Conservation (phyloP, 2,329 filamentous ascomycete genomes). For the Sclerotinia borealis region DNA sequence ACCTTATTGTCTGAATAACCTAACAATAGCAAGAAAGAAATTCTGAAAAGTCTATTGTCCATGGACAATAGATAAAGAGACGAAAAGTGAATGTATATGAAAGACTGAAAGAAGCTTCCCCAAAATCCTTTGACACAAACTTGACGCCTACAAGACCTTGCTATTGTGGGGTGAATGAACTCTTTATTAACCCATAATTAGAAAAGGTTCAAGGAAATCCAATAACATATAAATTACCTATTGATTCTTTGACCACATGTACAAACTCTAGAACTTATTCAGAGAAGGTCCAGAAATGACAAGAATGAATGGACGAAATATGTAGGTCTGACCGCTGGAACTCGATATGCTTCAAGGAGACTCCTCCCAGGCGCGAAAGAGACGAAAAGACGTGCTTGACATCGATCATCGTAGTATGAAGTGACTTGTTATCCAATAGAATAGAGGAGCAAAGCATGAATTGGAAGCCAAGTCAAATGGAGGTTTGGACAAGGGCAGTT, state of each 20-base stretch:
- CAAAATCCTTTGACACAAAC: background rate
- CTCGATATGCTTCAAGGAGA: slow-evolving; percentile 6
- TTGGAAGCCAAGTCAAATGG: background rate
- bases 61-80: background rate
- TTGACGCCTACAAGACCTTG: slow-evolving; percentile 6
- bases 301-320: slow-evolving; percentile 23
- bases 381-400: slow-evolving; percentile 11
- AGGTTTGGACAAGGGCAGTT: slow-evolving; percentile 18
- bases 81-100: slow-evolving; percentile 8
- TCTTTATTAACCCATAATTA: background rate
- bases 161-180: slow-evolving; percentile 22
- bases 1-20: slow-evolving; percentile 20
- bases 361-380: slow-evolving; percentile 4
- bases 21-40: slow-evolving; percentile 23
- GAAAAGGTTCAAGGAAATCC: slow-evolving; percentile 10
- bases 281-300: slow-evolving; percentile 8
- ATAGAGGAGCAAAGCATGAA: background rate
- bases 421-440: background rate
- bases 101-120: slow-evolving; percentile 14
- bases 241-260: slow-evolving; percentile 2
- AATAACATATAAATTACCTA: background rate
- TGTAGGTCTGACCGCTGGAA: slow-evolving; percentile 4
- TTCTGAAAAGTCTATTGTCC: background rate
- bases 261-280: background rate
- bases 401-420: slow-evolving; percentile 14